Evolutionary conservation across 208 protist species (phyloP).

Genomic region (Leishmania aethiopica): DNA sequence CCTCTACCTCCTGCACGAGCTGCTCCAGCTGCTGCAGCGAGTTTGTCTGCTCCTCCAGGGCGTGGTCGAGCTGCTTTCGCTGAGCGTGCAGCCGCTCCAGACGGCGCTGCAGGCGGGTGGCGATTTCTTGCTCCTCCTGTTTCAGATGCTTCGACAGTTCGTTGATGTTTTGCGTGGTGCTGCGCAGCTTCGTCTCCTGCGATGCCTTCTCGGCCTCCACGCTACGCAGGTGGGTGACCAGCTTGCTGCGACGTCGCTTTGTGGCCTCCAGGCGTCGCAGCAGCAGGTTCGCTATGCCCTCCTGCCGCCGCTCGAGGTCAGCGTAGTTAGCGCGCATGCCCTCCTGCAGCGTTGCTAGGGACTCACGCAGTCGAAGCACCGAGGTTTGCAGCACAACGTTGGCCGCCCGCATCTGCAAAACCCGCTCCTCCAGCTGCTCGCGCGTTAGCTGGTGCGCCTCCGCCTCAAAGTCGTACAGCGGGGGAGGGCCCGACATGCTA

Average conservation of each 20-base stretch:
- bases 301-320: constrained; percentile 64
- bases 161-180: constrained; percentile 45
- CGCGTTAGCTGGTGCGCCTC: constrained; percentile 47
- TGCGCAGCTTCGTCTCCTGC: constrained; percentile 52
- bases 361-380: constrained; percentile 51
- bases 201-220: constrained; percentile 47
- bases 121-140: constrained; percentile 64
- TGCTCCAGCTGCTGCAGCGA: constrained; percentile 72
- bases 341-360: constrained; percentile 45
- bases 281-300: constrained; percentile 76
- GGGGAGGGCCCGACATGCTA: constrained; percentile 17
- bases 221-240: constrained; percentile 42
- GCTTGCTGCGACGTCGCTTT: constrained; percentile 47
- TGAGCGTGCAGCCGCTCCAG: constrained; percentile 58
- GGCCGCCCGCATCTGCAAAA: constrained; percentile 46
- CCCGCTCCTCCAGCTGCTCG: constrained; percentile 46
- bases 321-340: constrained; percentile 60
- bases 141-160: constrained; percentile 55
- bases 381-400: constrained; percentile 49
- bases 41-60: constrained; percentile 56
- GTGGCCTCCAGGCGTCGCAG: constrained; percentile 59
- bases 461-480: constrained; percentile 42
- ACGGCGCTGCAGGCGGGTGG: constrained; percentile 41
- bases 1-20: constrained; percentile 66
- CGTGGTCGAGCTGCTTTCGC: constrained; percentile 53